Evolutionary conservation across 2,329 filamentous ascomycete genomes (phyloP), one percentile per base, ranked within the genome.

Genomic region (Nemania sp.): DNA sequence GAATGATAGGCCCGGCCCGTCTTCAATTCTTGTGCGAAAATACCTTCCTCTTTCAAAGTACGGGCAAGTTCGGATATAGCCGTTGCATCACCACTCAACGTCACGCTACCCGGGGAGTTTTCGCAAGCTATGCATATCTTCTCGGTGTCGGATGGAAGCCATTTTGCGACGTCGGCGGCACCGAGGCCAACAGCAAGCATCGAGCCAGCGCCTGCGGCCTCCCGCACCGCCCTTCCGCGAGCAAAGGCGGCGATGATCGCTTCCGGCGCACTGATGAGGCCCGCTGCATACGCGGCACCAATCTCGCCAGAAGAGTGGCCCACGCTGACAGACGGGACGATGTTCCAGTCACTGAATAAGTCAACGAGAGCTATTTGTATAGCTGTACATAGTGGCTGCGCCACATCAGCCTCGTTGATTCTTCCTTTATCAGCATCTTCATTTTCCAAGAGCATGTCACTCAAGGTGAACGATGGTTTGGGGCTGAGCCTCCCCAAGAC

Each of bases 1-100:
- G 75, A 73, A 20, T 75, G 71, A 2, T 75, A 74, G 0, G 82
- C 75, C 11, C 72, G 71, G 1, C 71, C 74, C 47, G 81, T 82
- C 12, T 75, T 73, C 47, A 75, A 71, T 0, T 77, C 76, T 2
- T 80, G 79, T 0, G 79, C 81, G 35, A 81, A 81, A 56, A 81
- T 78, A 17, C 80, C 75, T 18, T 75, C 70, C 10, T 76, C 77
- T 35, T 77, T 78, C 51, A 78, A 67, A 3, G 74, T 65, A 43
- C 75, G 72, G 63, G 73, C 76, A 3, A 83, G 68, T 1, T 71
- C 72, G 65, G 77, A 73, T 37, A 78, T 54, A 1, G 76, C 80
- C 34, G 76, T 77, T 10, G 78, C 78, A 6, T 81, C 78, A 10
- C 80, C 80, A 20, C 79, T 80, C 48, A 80, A 79, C 15, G 82